A percentile compares a stretch with the other conserved stretches of the same genome.
Evolutionary conservation across 192 early-diverging fungal species (phyloP).

Genomic region (Chytriomyces sp.): DNA sequence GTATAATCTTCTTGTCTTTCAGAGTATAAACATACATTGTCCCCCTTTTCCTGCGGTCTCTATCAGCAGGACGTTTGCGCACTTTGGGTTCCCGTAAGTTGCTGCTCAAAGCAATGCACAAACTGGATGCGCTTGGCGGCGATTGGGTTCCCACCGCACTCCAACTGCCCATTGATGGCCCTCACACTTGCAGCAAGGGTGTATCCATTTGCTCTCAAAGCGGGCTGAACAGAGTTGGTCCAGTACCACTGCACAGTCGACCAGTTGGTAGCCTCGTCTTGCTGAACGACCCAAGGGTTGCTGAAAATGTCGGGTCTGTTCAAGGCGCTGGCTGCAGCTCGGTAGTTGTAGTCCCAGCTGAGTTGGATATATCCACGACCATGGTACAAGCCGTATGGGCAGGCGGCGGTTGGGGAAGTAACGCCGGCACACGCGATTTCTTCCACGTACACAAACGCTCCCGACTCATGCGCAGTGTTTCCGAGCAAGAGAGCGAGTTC

Average conservation of each 20-base stretch:
- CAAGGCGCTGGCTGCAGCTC: not conserved
- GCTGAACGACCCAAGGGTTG: conserved; percentile 11
- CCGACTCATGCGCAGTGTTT: conserved; percentile 1
- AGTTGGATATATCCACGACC: conserved; percentile 29
- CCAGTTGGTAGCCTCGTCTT: conserved; percentile 5
- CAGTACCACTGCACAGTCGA: conserved; percentile 19
- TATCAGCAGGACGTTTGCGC: conserved; percentile 10
- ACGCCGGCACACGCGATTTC: conserved; percentile 5
- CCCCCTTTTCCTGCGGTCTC: no score
- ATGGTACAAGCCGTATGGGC: conserved; percentile 26
- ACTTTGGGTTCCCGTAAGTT: not conserved
- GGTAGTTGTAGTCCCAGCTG: conserved; percentile 18
- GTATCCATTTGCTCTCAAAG: not conserved
- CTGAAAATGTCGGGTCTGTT: not conserved
- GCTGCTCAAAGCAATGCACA: conserved; percentile 13
- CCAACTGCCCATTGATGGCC: conserved; percentile 15
- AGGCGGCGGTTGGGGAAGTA: not conserved
- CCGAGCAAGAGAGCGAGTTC: conserved; percentile 19
- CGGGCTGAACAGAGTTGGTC: conserved; percentile 7
- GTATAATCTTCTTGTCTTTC: no score
- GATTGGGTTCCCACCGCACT: conserved; percentile 4
- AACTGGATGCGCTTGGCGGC: not conserved
- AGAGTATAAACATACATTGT: no score
- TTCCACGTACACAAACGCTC: not conserved
- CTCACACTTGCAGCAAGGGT: conserved; percentile 4